phyloP scores from a whole-genome alignment of 2,329 filamentous ascomycete species.

The Cladosporium austrohemisphaericum region DNA sequence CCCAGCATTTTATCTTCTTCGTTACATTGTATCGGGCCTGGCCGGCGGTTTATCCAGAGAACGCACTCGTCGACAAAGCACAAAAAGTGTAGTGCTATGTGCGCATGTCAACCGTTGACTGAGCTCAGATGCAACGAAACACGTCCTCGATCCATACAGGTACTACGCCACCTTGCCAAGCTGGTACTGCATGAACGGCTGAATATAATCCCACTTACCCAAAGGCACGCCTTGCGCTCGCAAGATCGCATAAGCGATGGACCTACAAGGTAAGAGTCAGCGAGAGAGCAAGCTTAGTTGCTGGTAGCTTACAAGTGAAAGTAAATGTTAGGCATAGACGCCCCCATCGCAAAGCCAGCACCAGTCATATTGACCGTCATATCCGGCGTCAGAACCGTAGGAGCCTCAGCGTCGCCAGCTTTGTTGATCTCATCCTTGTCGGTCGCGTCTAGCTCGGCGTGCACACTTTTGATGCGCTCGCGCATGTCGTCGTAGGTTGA shows the following conservation, averaged over 20 bases:
- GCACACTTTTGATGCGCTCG: neutral
- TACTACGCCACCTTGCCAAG: neutral
- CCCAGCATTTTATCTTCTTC: too few species aligned
- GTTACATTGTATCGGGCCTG: too few species aligned
- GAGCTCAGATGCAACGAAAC: too few species aligned
- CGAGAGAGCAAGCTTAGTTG: too few species aligned
- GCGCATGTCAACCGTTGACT: too few species aligned
- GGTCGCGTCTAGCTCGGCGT: neutral
- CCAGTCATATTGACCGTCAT: conserved; percentile 3
- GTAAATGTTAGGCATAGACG: conserved; percentile 2
- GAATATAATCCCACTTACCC: conserved; percentile 8
- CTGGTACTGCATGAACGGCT: conserved; percentile 1
- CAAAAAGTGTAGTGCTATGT: too few species aligned
- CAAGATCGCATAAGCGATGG: conserved; percentile 8
- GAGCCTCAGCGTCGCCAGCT: neutral
- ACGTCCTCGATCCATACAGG: too few species aligned
- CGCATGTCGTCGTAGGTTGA: conserved; percentile 3
- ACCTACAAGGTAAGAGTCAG: too few species aligned
- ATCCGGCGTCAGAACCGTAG: neutral
- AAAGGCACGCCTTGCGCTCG: conserved; percentile 1
- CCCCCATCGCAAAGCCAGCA: neutral
- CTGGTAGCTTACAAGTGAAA: too few species aligned
- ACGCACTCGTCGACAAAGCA: too few species aligned
- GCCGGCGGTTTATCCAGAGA: too few species aligned
- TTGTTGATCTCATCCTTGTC: neutral